phyloP scores from a whole-genome alignment of 2,329 filamentous ascomycete species.

The Exserohilum rostratum region DNA sequence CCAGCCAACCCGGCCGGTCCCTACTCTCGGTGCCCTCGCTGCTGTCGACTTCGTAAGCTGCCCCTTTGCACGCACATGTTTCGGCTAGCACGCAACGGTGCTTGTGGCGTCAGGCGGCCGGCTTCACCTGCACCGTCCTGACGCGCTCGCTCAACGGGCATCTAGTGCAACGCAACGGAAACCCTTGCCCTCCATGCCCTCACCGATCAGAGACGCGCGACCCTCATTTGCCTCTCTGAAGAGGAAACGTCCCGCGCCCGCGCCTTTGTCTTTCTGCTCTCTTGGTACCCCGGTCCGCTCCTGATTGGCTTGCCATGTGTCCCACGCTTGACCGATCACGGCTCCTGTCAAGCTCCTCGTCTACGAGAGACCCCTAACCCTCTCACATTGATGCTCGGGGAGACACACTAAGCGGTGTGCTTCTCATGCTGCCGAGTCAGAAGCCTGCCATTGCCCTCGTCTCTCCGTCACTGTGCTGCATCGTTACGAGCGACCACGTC shows the following conservation, averaged over 20 bases:
- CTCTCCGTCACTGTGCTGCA: constrained; percentile 1
- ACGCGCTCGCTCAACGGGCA: constrained; percentile 13
- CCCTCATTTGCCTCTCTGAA: constrained; percentile 10
- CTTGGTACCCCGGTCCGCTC: constrained; percentile 5
- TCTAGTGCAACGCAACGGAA: constrained; percentile 8
- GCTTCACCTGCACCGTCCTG: constrained; percentile 13
- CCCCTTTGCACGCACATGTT: constrained; percentile 8
- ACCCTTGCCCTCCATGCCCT: constrained; percentile 7
- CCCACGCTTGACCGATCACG: constrained; percentile 10
- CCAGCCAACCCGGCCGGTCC: not conserved
- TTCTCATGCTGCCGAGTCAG: constrained; percentile 1
- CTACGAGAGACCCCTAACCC: constrained; percentile 8
- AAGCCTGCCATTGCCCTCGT: not conserved
- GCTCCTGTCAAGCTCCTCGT: constrained; percentile 1
- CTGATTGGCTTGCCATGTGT: constrained; percentile 4
- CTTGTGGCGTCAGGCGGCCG: constrained; percentile 8
- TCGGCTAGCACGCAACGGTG: constrained; percentile 15
- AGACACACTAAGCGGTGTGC: constrained; percentile 8
- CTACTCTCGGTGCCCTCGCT: not conserved
- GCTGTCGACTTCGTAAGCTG: not conserved
- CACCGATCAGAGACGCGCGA: constrained; percentile 9
- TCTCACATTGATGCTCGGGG: not conserved
- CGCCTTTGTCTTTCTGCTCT: not conserved
- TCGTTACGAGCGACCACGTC: not conserved
- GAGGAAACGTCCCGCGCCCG: constrained; percentile 10